phyloP scores from a whole-genome alignment of 495 filamentous ascomycete species.

The Tuber calosporum region DNA sequence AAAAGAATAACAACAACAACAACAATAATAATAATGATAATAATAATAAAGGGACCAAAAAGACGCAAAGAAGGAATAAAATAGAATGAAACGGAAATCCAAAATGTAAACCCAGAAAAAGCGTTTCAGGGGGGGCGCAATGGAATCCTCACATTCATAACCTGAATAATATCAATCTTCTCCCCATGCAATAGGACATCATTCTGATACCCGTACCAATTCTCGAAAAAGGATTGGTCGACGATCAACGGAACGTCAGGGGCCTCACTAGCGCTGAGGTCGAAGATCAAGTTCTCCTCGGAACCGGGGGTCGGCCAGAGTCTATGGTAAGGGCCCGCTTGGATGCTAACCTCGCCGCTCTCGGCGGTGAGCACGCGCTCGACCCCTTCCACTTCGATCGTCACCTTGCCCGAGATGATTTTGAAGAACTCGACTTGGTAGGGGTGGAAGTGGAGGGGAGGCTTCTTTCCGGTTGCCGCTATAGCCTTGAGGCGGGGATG shows the following conservation, averaged over 20 bases:
- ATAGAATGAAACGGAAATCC: background rate
- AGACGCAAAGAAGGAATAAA: background rate
- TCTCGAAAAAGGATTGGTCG: slow-evolving; percentile 51
- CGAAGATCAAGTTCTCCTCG: slow-evolving; percentile 19
- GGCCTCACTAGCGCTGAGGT: slow-evolving; percentile 38
- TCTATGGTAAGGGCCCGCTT: slow-evolving; percentile 45
- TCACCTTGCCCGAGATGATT: slow-evolving; percentile 43
- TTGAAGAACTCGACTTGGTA: slow-evolving; percentile 47
- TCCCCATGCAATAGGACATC: slow-evolving; percentile 45
- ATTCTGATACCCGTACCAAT: slow-evolving; percentile 53
- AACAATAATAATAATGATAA: no score
- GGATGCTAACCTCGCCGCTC: slow-evolving; percentile 43
- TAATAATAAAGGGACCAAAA: no score
- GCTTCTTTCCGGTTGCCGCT: slow-evolving; percentile 39
- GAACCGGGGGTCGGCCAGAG: slow-evolving; percentile 41
- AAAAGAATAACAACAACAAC: background rate
- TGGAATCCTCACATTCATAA: slow-evolving; percentile 43
- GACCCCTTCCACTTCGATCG: slow-evolving; percentile 43
- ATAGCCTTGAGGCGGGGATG: slow-evolving; percentile 42
- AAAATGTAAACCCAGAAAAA: background rate
- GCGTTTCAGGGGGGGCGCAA: background rate
- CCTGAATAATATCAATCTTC: slow-evolving; percentile 46
- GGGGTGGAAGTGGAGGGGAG: slow-evolving; percentile 48
- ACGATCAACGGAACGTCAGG: slow-evolving; percentile 43
- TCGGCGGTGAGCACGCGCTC: slow-evolving; percentile 39